A percentile compares a stretch with the other conserved stretches of the same genome.
These are phyloP conservation scores for Colletotrichum sp. DNA, from an alignment of 2,329 filamentous ascomycete genomes.

Conservation along the genomic window DNA sequence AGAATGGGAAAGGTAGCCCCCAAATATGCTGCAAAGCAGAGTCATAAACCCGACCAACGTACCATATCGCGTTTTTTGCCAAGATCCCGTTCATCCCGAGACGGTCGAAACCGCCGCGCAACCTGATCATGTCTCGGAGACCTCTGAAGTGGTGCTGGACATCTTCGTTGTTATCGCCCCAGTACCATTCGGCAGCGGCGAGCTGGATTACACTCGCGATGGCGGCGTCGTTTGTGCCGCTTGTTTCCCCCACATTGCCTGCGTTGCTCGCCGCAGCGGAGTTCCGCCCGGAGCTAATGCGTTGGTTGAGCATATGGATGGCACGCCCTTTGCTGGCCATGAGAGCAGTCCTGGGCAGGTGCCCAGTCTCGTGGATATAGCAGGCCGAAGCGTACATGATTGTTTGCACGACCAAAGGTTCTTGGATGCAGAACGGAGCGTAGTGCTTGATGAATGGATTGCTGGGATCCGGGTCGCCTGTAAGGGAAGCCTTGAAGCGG, in stretches of 20 bases:
- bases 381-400: conserved; percentile 56
- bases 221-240: conserved; percentile 45
- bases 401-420: conserved; percentile 53
- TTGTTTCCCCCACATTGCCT: not conserved
- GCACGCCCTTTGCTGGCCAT: conserved; percentile 48
- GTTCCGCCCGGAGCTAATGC: conserved; percentile 38
- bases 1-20: not conserved
- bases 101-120: conserved; percentile 50
- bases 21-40: not conserved
- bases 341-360: conserved; percentile 47
- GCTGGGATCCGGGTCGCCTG: conserved; percentile 49
- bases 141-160: conserved; percentile 52
- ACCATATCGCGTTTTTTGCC: conserved; percentile 55
- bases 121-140: conserved; percentile 51
- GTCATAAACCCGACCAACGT: conserved; percentile 25
- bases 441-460: conserved; percentile 53
- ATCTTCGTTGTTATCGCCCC: conserved; percentile 47
- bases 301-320: conserved; percentile 52
- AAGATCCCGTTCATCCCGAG: conserved; percentile 52
- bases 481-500: conserved; percentile 56
- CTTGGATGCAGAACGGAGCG: conserved; percentile 52
- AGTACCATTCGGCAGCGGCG: conserved; percentile 59
- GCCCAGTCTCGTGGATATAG: conserved; percentile 55
- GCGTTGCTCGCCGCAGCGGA: not conserved
- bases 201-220: conserved; percentile 55